phyloP scores from a whole-genome alignment of 495 filamentous ascomycete genomes.

The Xylaria nigripes region DNA sequence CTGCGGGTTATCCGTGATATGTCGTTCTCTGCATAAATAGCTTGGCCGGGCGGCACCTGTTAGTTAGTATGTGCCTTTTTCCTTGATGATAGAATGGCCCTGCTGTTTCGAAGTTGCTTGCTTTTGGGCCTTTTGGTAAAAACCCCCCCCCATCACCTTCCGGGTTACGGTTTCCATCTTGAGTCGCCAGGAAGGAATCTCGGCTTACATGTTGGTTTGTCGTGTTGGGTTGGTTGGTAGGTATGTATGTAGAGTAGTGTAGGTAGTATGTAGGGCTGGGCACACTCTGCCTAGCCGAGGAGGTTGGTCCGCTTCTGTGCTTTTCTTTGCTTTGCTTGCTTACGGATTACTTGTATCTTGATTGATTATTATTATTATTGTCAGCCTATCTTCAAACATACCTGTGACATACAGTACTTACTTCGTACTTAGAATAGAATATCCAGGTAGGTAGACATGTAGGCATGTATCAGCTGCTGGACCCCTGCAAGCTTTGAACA shows the following conservation, averaged over 20 bases:
- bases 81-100: neutral
- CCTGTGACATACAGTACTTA: too few species aligned
- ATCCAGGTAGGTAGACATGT: too few species aligned
- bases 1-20: neutral
- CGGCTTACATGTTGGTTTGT: neutral
- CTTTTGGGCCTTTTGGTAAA: constrained; percentile 3
- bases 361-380: too few species aligned
- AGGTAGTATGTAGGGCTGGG: neutral
- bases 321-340: constrained; percentile 1
- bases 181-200: neutral
- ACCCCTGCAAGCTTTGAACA: neutral
- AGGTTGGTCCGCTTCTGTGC: too few species aligned
- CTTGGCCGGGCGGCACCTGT: too few species aligned
- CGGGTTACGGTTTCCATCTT: neutral
- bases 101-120: neutral
- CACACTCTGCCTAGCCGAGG: constrained; percentile 1
- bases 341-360: neutral
- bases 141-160: neutral
- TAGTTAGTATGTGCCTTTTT: too few species aligned
- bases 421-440: too few species aligned
- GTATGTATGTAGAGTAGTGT: too few species aligned
- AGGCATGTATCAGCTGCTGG: neutral
- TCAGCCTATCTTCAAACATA: too few species aligned
- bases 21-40: neutral
- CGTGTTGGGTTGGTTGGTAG: neutral